Percentiles rank a stretch among this genome's conserved stretches.
Conservation (phyloP, 2,329 filamentous ascomycete genomes). For the Pestalotiopsis sp. region DNA sequence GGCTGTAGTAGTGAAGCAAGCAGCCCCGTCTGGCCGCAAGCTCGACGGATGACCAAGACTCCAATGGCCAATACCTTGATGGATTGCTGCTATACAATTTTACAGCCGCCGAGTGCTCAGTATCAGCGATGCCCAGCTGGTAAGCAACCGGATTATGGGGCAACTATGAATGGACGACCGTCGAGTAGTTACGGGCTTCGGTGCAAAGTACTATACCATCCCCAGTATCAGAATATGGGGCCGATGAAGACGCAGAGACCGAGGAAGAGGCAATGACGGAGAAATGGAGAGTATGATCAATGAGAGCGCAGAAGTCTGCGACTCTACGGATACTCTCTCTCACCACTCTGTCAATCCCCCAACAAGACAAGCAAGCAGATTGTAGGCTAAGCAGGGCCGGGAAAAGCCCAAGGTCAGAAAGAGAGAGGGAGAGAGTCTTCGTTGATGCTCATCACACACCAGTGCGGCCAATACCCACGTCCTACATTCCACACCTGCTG, state of each 20-base stretch:
- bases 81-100: not conserved
- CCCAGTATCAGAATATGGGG: not conserved
- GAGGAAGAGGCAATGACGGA: not conserved
- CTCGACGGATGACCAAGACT: slow-evolving; percentile 1
- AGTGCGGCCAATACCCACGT: slow-evolving; percentile 6
- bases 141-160: not conserved
- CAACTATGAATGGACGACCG: not conserved
- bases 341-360: not conserved
- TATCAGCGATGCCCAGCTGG: not conserved
- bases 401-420: too few species aligned
- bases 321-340: not conserved
- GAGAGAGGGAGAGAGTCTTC: not conserved
- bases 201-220: not conserved
- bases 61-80: not conserved
- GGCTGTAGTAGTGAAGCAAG: not conserved
- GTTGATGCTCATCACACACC: not conserved
- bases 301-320: not conserved
- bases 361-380: not conserved
- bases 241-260: not conserved
- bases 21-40: slow-evolving; percentile 9
- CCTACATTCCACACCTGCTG: slow-evolving; percentile 12
- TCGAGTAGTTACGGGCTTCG: not conserved
- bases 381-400: not conserved
- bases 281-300: not conserved
- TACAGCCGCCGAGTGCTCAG: not conserved